Percentiles rank a stretch among this genome's conserved stretches.
Conservation (phyloP, 2,329 filamentous ascomycete species). For the Penicillium sclerotiorum region DNA sequence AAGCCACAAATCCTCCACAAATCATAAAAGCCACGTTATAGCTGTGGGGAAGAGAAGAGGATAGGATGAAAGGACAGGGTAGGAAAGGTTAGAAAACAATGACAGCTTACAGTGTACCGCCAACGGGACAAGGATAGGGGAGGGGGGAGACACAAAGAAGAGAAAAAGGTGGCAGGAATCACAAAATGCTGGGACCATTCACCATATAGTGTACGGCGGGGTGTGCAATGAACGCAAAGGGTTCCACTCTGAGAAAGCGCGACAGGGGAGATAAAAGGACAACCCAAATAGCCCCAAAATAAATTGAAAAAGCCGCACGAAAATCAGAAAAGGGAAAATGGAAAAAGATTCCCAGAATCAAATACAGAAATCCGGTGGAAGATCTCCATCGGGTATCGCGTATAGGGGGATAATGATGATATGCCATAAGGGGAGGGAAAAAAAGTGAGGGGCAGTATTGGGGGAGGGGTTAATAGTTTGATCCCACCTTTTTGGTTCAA, state of each 20-base stretch:
- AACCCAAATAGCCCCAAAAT: not conserved
- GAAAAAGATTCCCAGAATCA: not conserved
- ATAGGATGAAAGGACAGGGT: not conserved
- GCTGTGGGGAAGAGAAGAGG: not conserved
- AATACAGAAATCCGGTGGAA: no score
- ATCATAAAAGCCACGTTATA: no score
- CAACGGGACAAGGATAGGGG: conserved; percentile 1
- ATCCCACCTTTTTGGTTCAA: conserved; percentile 17
- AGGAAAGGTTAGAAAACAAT: not conserved
- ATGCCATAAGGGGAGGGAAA: conserved; percentile 1
- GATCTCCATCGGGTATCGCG: conserved; percentile 22
- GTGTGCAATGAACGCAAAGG: not conserved
- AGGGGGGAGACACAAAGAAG: not conserved
- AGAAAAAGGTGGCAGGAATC: conserved; percentile 5
- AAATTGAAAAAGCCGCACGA: not conserved
- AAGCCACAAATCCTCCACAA: not conserved
- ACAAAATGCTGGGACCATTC: conserved; percentile 4
- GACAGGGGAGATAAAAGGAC: not conserved
- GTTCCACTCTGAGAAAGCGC: conserved; percentile 5
- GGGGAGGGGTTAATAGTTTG: not conserved
- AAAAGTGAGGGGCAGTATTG: conserved; percentile 11
- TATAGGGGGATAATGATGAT: conserved; percentile 10
- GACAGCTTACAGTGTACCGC: conserved; percentile 14
- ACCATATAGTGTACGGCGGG: conserved; percentile 12
- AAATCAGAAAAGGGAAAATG: conserved; percentile 1